phyloP scores from a whole-genome alignment of 169 alveolate genomes.

The Cryptosporidium muris region DNA sequence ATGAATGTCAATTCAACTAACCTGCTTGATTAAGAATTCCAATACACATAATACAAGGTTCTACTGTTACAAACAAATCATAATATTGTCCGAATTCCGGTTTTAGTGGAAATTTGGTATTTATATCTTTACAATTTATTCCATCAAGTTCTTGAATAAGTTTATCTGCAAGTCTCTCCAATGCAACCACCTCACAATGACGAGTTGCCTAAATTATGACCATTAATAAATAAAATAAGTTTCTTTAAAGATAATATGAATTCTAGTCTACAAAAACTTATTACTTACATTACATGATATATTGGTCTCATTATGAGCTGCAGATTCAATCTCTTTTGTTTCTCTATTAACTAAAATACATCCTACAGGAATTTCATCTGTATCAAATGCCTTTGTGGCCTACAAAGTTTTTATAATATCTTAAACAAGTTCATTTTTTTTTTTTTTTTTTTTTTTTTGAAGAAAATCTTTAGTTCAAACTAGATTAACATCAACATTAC shows the following conservation, averaged over 20 bases:
- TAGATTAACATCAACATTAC: neutral
- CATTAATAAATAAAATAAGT: neutral
- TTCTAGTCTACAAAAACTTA: no score
- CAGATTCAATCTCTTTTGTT: constrained; percentile 50
- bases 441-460: neutral
- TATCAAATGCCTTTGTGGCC: constrained; percentile 15
- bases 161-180: constrained; percentile 20
- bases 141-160: neutral
- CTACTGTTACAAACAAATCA: constrained; percentile 67
- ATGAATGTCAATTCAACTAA: constrained; percentile 4
- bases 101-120: neutral
- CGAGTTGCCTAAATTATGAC: constrained; percentile 37
- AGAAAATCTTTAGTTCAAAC: neutral
- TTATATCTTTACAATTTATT: neutral
- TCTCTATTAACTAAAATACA: constrained; percentile 48
- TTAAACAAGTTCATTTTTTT: neutral
- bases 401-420: neutral
- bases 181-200: constrained; percentile 61
- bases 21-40: constrained; percentile 55
- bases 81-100: constrained; percentile 7
- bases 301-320: constrained; percentile 63
- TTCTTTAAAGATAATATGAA: neutral
- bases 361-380: constrained; percentile 60
- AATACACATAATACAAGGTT: constrained; percentile 67
- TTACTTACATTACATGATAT: constrained; percentile 44